phyloP scores from a whole-genome alignment of 352 stramenopile genomes.

The Pythium guiyangense region DNA sequence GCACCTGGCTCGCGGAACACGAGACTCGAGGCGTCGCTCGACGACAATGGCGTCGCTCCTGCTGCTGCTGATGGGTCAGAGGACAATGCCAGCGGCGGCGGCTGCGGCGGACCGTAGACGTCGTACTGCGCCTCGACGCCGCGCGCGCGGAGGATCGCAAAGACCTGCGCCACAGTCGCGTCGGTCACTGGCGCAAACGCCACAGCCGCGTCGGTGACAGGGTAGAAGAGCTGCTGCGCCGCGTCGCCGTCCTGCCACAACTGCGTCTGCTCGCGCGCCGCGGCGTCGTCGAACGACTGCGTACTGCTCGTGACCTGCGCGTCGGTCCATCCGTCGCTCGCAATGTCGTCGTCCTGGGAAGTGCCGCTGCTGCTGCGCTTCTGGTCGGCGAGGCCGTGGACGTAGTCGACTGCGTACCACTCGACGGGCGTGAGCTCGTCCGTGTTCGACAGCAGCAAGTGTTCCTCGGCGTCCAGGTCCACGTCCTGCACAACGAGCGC shows the following conservation, averaged over 20 bases:
- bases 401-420: no score
- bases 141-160: conserved; percentile 41
- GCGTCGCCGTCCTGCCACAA: conserved; percentile 43
- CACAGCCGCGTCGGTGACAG: conserved; percentile 9
- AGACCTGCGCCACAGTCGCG: no score
- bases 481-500: conserved; percentile 53
- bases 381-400: conserved; percentile 52
- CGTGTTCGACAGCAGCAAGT: conserved; percentile 76
- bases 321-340: conserved; percentile 12
- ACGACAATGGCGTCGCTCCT: no score
- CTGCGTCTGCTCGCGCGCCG: conserved; percentile 23
- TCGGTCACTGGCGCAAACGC: conserved; percentile 17
- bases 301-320: conserved; percentile 19
- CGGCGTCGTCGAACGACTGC: conserved; percentile 44
- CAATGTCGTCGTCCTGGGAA: conserved; percentile 24
- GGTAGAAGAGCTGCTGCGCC: conserved; percentile 36
- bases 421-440: no score
- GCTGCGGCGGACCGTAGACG: conserved; percentile 44
- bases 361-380: conserved; percentile 32
- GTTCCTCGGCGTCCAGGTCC: conserved; percentile 76
- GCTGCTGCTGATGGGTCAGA: no score
- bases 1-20: no score
- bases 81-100: conserved; percentile 12
- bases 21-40: no score
- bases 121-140: conserved; percentile 55